Conservation (phyloP, 345 rosid species). For the Excoecaria cochinchinensis region DNA sequence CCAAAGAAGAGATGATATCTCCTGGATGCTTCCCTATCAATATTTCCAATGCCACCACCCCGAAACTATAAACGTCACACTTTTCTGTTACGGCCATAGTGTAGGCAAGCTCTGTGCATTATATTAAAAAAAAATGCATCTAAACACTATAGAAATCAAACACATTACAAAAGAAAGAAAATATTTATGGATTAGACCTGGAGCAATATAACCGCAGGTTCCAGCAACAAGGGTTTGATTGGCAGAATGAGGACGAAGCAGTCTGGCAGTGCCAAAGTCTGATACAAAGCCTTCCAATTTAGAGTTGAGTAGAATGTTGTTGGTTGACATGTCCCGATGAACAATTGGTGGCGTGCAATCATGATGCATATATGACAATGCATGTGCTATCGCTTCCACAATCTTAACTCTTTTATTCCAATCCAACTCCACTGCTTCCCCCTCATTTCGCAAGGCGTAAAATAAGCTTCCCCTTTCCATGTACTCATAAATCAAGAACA, state of each 20-base stretch:
- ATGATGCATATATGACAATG: no score
- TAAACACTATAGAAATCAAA: no score
- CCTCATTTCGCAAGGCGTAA: no score
- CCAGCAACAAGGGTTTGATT: conserved; percentile 5
- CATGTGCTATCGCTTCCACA: no score
- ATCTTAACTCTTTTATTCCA: no score
- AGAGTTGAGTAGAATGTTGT: background rate
- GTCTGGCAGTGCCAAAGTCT: background rate
- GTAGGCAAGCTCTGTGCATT: background rate
- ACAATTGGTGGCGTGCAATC: no score
- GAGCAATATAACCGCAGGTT: conserved; percentile 5
- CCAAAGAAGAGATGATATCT: background rate
- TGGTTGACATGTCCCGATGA: no score
- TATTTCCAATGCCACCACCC: conserved; percentile 3
- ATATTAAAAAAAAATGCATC: background rate
- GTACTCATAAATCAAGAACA: no score
- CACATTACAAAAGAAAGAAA: background rate
- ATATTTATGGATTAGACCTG: background rate
- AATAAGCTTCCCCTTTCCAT: no score
- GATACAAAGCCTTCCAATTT: background rate
- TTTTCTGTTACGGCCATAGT: conserved; percentile 7
- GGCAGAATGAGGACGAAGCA: background rate
- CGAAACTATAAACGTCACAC: conserved; percentile 3
- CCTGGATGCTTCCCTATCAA: conserved; percentile 17
- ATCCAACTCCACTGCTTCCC: no score